These are phyloP conservation scores for Lactarius pseudohatsudake DNA, from an alignment of 768 basidiomycete species.

Conservation along the genomic window DNA sequence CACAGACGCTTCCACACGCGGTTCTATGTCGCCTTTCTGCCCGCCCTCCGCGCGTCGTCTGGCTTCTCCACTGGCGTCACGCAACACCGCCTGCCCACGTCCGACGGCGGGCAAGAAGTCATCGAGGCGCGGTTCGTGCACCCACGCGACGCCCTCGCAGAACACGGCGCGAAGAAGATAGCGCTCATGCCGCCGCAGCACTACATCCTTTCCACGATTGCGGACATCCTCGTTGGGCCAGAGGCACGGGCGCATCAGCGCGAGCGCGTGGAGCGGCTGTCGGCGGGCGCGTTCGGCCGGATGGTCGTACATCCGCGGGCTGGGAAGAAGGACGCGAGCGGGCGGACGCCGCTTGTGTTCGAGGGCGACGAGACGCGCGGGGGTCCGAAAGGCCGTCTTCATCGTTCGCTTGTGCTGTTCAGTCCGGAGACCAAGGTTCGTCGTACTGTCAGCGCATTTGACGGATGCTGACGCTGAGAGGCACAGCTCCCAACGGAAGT, in stretches of 20 bases:
- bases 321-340: slow-evolving; percentile 42
- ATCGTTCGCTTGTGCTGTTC: slow-evolving; percentile 54
- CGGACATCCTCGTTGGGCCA: slow-evolving; percentile 48
- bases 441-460: slow-evolving; percentile 12
- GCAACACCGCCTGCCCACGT: slow-evolving; percentile 60
- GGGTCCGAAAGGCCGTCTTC: slow-evolving; percentile 56
- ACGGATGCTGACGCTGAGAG: background rate
- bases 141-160: slow-evolving; percentile 51
- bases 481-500: slow-evolving; percentile 52
- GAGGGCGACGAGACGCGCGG: slow-evolving; percentile 72
- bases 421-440: slow-evolving; percentile 50
- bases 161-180: slow-evolving; percentile 51
- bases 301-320: slow-evolving; percentile 58
- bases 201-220: slow-evolving; percentile 64
- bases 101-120: slow-evolving; percentile 72
- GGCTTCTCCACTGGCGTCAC: slow-evolving; percentile 55
- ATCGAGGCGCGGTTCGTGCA: slow-evolving; percentile 65
- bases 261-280: slow-evolving; percentile 46
- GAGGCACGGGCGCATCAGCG: slow-evolving; percentile 47
- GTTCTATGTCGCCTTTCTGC: slow-evolving; percentile 67
- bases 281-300: slow-evolving; percentile 55
- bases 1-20: slow-evolving; percentile 67
- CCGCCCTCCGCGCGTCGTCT: slow-evolving; percentile 41
- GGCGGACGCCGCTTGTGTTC: slow-evolving; percentile 53
- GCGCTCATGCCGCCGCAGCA: slow-evolving; percentile 73